Evolutionary conservation across 768 basidiomycete genomes (phyloP).

Genomic region (Termitomyces sp.): DNA sequence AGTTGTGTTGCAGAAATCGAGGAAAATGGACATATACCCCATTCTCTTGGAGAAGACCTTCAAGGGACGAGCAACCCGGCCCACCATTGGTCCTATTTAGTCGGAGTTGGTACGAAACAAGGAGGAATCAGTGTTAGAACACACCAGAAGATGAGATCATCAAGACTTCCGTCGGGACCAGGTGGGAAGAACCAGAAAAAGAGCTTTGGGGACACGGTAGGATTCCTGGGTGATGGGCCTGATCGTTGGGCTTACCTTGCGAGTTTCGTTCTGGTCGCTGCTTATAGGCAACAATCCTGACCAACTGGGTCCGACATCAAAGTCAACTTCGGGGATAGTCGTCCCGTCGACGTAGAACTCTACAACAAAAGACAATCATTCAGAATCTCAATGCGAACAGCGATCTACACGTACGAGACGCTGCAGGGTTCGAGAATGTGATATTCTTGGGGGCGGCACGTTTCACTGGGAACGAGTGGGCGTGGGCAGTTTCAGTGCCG

Average conservation of each 20-base stretch:
- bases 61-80: constrained; percentile 72
- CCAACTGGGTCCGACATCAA: constrained; percentile 76
- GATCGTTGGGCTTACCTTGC: constrained; percentile 38
- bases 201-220: constrained; percentile 36
- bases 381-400: background rate
- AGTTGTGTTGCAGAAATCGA: background rate
- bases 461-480: constrained; percentile 11
- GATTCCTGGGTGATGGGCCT: background rate
- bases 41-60: constrained; percentile 72
- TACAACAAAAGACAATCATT: constrained; percentile 16
- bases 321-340: constrained; percentile 63
- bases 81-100: constrained; percentile 70
- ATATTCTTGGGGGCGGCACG: constrained; percentile 48
- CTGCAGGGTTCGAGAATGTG: constrained; percentile 66
- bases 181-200: constrained; percentile 88
- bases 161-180: constrained; percentile 64
- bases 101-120: background rate
- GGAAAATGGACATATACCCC: constrained; percentile 42
- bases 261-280: constrained; percentile 52
- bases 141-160: constrained; percentile 76
- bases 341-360: constrained; percentile 72
- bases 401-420: constrained; percentile 43
- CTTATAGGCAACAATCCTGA: constrained; percentile 74
- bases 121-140: background rate
- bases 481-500: constrained; percentile 4